These are phyloP conservation scores for Peronospora destructor DNA, from an alignment of 352 stramenopile species.

Conservation along the genomic window DNA sequence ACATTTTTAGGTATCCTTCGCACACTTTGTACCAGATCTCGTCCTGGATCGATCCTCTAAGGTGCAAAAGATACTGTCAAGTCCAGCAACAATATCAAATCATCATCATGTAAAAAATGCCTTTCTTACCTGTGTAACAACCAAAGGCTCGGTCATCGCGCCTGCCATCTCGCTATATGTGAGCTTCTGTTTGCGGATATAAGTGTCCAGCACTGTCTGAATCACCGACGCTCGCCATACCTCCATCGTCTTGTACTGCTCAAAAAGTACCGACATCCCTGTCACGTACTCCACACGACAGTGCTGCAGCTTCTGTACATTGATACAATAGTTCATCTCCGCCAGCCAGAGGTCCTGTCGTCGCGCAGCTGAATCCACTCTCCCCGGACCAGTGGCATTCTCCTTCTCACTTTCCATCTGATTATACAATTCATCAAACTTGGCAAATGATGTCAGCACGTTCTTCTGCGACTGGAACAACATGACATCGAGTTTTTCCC, in stretches of 20 bases:
- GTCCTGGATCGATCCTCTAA: constrained; percentile 71
- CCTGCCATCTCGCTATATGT: constrained; percentile 64
- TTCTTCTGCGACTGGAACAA: constrained; percentile 51
- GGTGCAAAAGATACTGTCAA: constrained; percentile 8
- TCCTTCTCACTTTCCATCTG: constrained; percentile 44
- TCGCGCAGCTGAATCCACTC: constrained; percentile 2
- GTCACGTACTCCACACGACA: constrained; percentile 74
- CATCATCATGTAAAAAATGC: background rate
- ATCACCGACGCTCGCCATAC: constrained; percentile 61
- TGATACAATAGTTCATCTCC: constrained; percentile 66
- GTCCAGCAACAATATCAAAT: background rate
- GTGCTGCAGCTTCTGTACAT: constrained; percentile 58
- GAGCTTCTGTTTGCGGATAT: constrained; percentile 76
- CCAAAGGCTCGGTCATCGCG: constrained; percentile 59
- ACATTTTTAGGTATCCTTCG: constrained; percentile 82
- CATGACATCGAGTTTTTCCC: constrained; percentile 42
- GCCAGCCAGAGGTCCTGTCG: constrained; percentile 61
- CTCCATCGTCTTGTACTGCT: constrained; percentile 81
- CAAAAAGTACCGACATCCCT: constrained; percentile 72
- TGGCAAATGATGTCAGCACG: constrained; percentile 50
- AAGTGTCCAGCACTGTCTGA: constrained; percentile 69
- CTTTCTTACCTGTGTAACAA: constrained; percentile 43
- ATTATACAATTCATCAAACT: constrained; percentile 52
- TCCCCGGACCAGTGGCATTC: background rate
- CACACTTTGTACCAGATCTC: constrained; percentile 69